phyloP scores from a whole-genome alignment of 75 land plant genomes.

The Cupressus sempervirens region DNA sequence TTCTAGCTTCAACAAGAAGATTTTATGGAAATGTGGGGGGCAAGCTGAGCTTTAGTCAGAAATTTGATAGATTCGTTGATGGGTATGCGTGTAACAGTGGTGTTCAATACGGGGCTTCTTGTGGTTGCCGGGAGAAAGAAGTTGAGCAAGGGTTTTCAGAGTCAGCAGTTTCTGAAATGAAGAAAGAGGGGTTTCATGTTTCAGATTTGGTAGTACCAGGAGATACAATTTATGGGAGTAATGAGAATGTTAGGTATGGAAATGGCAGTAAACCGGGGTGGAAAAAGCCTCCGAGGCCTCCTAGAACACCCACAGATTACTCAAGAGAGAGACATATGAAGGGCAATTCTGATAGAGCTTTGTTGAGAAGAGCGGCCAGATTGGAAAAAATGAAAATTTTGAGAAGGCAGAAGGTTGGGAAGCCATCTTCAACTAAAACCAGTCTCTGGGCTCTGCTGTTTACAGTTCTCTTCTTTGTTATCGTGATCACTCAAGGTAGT shows the following conservation, averaged over 20 bases:
- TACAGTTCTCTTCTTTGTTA: slow-evolving; percentile 4
- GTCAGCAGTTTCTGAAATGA: not conserved
- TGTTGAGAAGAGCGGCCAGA: not conserved
- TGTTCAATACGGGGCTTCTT: not conserved
- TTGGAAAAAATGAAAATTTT: not conserved
- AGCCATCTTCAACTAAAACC: slow-evolving; percentile 1
- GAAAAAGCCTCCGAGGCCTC: slow-evolving; percentile 10
- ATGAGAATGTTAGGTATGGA: not conserved
- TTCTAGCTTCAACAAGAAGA: not conserved
- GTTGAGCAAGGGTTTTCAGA: not conserved
- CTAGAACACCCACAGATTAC: not conserved
- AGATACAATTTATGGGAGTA: not conserved
- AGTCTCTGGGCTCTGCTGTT: slow-evolving; percentile 4
- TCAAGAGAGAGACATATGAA: slow-evolving; percentile 8
- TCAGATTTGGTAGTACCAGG: not conserved
- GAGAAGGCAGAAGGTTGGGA: not conserved
- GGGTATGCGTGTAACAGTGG: not conserved
- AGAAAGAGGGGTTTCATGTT: not conserved
- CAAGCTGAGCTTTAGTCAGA: not conserved
- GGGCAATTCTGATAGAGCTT: not conserved
- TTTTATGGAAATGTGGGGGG: not conserved
- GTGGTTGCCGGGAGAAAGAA: not conserved
- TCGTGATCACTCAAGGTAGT: slow-evolving; percentile 12
- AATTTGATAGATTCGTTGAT: not conserved
- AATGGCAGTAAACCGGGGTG: slow-evolving; percentile 3